These are phyloP conservation scores for Penicillium concentricum DNA, from an alignment of 2,329 filamentous ascomycete species.

Conservation along the genomic window DNA sequence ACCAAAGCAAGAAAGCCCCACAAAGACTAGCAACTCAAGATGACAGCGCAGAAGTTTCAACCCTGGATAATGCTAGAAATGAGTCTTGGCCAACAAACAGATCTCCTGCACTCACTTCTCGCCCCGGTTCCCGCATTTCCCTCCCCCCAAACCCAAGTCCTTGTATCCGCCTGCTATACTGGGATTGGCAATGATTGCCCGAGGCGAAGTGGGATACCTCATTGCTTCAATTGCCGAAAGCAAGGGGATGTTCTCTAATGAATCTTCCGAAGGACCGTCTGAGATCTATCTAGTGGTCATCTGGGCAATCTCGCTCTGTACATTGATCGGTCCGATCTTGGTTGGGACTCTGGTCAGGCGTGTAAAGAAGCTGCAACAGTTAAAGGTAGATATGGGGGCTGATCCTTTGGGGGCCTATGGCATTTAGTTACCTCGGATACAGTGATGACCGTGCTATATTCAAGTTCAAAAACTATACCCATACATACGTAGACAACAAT, in stretches of 20 bases:
- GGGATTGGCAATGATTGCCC: conserved; percentile 68
- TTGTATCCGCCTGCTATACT: conserved; percentile 67
- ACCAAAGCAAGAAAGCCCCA: neutral
- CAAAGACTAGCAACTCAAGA: neutral
- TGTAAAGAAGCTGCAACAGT: conserved; percentile 43
- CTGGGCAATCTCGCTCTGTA: conserved; percentile 59
- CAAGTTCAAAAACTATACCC: neutral
- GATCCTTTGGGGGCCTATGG: conserved; percentile 50
- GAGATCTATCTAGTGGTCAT: conserved; percentile 55
- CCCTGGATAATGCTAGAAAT: neutral
- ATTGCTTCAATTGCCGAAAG: conserved; percentile 68
- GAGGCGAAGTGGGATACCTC: conserved; percentile 78
- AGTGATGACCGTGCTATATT: neutral
- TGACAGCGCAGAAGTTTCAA: neutral
- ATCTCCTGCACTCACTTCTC: neutral
- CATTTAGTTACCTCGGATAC: conserved; percentile 22
- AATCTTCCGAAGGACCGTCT: conserved; percentile 28
- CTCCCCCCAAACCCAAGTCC: conserved; percentile 55
- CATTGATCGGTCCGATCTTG: conserved; percentile 54
- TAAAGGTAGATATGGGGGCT: conserved; percentile 16
- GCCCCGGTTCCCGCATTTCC: neutral
- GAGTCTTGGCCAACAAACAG: neutral
- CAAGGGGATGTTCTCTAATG: conserved; percentile 46
- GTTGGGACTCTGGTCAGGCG: conserved; percentile 52
- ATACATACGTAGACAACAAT: neutral